These are phyloP conservation scores for Dacryopinax spathularia DNA, from an alignment of 768 basidiomycete species.

Conservation along the genomic window DNA sequence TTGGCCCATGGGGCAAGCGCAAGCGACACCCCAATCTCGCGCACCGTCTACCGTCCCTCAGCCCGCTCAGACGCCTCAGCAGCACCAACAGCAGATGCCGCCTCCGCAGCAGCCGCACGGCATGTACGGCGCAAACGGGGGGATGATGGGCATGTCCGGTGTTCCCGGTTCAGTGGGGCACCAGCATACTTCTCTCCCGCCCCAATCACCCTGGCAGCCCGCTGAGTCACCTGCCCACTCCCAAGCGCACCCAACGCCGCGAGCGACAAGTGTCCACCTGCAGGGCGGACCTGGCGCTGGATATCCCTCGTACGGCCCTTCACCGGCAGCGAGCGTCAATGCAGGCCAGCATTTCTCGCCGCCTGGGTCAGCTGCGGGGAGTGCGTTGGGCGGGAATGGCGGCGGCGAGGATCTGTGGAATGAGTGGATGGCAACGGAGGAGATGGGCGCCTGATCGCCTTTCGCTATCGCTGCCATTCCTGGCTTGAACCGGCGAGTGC, in stretches of 20 bases:
- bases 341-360: neutral
- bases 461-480: too few relatives aligned
- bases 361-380: neutral
- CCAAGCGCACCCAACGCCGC: neutral
- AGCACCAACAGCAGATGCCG: neutral
- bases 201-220: neutral
- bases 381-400: neutral
- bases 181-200: neutral
- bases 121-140: neutral
- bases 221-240: neutral
- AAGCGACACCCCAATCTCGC: neutral
- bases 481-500: too few relatives aligned
- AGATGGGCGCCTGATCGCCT: neutral
- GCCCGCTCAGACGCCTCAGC: neutral
- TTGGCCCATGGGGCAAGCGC: neutral
- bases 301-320: neutral
- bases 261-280: neutral
- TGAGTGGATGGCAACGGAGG: neutral
- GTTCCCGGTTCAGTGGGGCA: neutral
- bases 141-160: neutral
- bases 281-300: neutral
- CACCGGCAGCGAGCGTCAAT: neutral
- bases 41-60: neutral
- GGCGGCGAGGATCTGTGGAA: constrained; percentile 1
- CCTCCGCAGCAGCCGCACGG: neutral